phyloP scores from a whole-genome alignment of 148 eudicot genomes.

The Pharnaceum exiguum region DNA sequence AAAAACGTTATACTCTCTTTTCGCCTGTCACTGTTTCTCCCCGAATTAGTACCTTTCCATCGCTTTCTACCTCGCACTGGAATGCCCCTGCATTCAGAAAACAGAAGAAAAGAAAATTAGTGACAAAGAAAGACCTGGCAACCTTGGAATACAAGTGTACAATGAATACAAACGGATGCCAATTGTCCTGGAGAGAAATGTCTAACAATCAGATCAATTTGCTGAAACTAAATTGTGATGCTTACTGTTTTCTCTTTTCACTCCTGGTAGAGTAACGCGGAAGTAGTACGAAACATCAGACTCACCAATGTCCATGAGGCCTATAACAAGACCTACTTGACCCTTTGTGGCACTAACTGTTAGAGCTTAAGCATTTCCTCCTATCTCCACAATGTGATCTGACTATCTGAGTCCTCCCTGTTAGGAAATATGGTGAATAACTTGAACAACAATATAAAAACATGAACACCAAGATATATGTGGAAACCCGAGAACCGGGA shows the following conservation, averaged over 20 bases:
- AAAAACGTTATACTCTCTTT: conserved; percentile 38
- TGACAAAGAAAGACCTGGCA: background rate
- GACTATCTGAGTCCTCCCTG: too few relatives aligned
- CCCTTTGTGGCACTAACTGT: conserved; percentile 81
- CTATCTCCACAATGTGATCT: conserved; percentile 34
- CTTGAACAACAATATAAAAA: too few relatives aligned
- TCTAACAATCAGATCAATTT: background rate
- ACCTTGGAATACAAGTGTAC: background rate
- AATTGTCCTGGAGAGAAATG: too few relatives aligned
- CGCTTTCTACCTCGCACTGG: conserved; percentile 77
- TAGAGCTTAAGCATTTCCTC: conserved; percentile 49
- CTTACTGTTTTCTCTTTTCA: conserved; percentile 88
- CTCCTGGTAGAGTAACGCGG: conserved; percentile 95
- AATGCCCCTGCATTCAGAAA: conserved; percentile 58
- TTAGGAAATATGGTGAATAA: too few relatives aligned
- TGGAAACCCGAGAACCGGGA: too few relatives aligned
- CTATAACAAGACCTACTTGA: conserved; percentile 56
- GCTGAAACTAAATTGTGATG: conserved; percentile 2
- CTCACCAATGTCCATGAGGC: conserved; percentile 73
- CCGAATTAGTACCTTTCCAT: conserved; percentile 71
- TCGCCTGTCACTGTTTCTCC: conserved; percentile 82
- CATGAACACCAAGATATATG: too few relatives aligned
- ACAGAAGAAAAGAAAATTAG: background rate
- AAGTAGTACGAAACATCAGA: conserved; percentile 72
- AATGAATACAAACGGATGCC: too few relatives aligned